Base-by-base conservation (phyloP, 352 stramenopile genomes). In the Pythium sp. region DNA sequence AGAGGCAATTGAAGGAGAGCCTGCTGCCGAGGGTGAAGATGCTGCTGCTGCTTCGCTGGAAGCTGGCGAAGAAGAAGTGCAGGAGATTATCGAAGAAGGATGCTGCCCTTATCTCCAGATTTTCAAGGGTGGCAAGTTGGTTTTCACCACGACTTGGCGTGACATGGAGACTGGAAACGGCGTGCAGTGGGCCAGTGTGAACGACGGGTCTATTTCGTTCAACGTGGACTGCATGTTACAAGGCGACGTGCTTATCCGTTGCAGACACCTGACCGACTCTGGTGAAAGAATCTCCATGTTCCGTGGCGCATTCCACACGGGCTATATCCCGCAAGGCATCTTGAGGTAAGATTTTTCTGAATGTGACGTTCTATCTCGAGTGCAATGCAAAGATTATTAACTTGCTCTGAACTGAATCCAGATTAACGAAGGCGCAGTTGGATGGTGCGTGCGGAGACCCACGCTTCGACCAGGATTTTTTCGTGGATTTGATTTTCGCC, bases 91-190 rank as follows among this genome's bases (percentile, higher is more conserved):
- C 1, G 82, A 93, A 72, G 79, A 96, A 67, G 97, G 97, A 6
- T 99, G 97, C 78, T 97, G 93, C 66, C 97, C 97, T 53, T 99
- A 99, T 75, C 68, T 99, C 46, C 97, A 99, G 84, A 91, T 99
- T 68, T 99, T 99, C 79, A 99, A 99, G 78, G 89, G 84, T 15
- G 97, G 97, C 30, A 96, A 98, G 71, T 77, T 99, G 7, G 88
- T 99, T 2, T 98, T 98, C 72, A 99, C 95, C 28, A 97, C 96
- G 18, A 96, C 92, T 14, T 96, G 86, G 84, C 75, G 74, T 11
- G 88, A 97, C 66, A 91, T 92, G 80, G 76, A 95, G 63, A 83
- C 96, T 65, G 81, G 81, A 11, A 89, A 90, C 53, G 90, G 94
- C 18, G 89, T 98, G 9, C 93, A 97, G 56, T 99, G 97, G 92